phyloP scores from a whole-genome alignment of 495 filamentous ascomycete species.

The Sordaria brevicollis region DNA sequence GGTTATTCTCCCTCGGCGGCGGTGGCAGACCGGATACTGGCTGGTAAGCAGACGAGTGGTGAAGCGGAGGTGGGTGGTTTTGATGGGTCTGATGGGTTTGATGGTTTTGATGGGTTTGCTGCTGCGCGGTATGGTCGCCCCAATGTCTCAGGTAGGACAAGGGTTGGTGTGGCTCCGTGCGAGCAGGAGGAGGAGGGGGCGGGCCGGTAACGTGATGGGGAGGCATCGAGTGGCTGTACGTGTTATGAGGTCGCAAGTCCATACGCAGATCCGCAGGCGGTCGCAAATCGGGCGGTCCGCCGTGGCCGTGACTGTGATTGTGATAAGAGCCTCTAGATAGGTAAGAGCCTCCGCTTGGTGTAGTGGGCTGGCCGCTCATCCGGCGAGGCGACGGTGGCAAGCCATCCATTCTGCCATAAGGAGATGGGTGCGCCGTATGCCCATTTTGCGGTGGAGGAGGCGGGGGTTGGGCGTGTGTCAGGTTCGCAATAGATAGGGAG shows the following conservation, averaged over 20 bases:
- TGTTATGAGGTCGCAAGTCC: constrained; percentile 20
- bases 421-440: constrained; percentile 23
- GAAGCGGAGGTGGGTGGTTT: constrained; percentile 1
- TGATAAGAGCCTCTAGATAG: constrained; percentile 11
- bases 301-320: constrained; percentile 11
- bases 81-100: neutral
- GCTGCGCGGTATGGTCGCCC: constrained; percentile 1
- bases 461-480: constrained; percentile 24
- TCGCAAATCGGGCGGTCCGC: constrained; percentile 10
- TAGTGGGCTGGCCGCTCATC: constrained; percentile 16
- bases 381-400: constrained; percentile 31
- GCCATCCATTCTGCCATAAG: constrained; percentile 23
- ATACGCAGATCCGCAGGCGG: neutral
- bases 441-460: constrained; percentile 19
- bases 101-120: too few relatives aligned
- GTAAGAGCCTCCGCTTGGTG: constrained; percentile 15
- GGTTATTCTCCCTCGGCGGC: neutral
- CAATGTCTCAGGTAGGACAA: constrained; percentile 25
- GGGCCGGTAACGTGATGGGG: constrained; percentile 11
- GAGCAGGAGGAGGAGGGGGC: constrained; percentile 20
- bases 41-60: constrained; percentile 27
- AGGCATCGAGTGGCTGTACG: constrained; percentile 17
- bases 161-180: constrained; percentile 20
- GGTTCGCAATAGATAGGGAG: constrained; percentile 8
- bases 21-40: neutral